Conservation (phyloP, 1,139 yeast species). For the Taphrina communis region DNA sequence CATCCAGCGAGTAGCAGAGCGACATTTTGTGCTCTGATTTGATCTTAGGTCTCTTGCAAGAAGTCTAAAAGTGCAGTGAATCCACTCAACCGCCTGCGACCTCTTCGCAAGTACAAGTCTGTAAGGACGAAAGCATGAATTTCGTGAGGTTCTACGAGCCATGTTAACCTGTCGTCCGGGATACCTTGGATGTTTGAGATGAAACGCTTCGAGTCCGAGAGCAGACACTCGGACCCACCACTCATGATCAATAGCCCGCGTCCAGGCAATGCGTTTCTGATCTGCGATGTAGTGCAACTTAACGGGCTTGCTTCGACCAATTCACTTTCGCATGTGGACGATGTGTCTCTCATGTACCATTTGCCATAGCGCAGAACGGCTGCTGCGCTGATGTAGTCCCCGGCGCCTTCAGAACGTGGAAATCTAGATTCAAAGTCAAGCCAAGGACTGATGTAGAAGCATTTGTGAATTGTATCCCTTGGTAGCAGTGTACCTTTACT, state of each 20-base stretch:
- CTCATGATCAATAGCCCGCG: not conserved
- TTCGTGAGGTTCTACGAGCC: slow-evolving; percentile 8
- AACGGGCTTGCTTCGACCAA: not conserved
- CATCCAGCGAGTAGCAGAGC: too few relatives aligned
- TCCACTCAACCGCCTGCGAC: not conserved
- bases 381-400: slow-evolving; percentile 11
- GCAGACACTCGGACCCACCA: slow-evolving; percentile 21
- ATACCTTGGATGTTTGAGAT: not conserved
- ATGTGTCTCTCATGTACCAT: slow-evolving; percentile 5
- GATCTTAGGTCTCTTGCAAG: not conserved
- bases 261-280: not conserved
- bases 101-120: slow-evolving; percentile 17
- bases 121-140: slow-evolving; percentile 14
- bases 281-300: not conserved
- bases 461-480: not conserved
- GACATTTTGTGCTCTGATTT: too few relatives aligned
- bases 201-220: slow-evolving; percentile 12
- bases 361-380: slow-evolving; percentile 16
- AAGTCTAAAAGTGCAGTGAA: not conserved
- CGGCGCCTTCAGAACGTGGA: not conserved
- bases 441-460: slow-evolving; percentile 27
- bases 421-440: slow-evolving; percentile 4
- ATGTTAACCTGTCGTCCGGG: not conserved
- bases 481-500: not conserved
- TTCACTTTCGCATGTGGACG: not conserved